These are phyloP conservation scores for Spiromastix sp. DNA, from an alignment of 2,329 filamentous ascomycete genomes.

Conservation along the genomic window DNA sequence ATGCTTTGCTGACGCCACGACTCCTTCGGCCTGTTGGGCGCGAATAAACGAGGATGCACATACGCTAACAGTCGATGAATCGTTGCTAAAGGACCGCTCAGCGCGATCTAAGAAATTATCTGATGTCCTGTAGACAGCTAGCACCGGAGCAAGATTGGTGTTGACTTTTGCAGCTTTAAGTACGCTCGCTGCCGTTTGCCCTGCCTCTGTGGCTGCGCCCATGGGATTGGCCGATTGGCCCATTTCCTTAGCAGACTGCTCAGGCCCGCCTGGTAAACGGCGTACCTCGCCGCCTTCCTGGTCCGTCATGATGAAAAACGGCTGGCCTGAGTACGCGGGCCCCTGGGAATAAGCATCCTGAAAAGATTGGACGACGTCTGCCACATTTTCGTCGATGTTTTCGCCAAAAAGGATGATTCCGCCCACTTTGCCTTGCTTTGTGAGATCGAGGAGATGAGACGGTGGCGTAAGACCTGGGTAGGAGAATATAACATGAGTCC, in stretches of 20 bases:
- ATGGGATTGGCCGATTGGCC: constrained; percentile 13
- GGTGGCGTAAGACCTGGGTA: constrained; percentile 19
- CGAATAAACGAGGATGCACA: constrained; percentile 16
- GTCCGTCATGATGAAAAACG: constrained; percentile 23
- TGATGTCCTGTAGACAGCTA: constrained; percentile 18
- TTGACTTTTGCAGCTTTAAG: constrained; percentile 14
- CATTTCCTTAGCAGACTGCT: constrained; percentile 16
- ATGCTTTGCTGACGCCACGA: constrained; percentile 21
- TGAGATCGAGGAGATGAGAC: constrained; percentile 15
- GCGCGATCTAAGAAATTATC: constrained; percentile 18
- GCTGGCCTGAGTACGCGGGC: constrained; percentile 14
- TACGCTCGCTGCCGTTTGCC: constrained; percentile 14
- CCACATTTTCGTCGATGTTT: constrained; percentile 19
- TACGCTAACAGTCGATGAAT: constrained; percentile 12
- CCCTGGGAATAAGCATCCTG: constrained; percentile 17
- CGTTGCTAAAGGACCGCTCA: constrained; percentile 19
- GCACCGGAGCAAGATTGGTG: constrained; percentile 18
- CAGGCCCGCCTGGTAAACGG: constrained; percentile 19
- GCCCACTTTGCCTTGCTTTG: constrained; percentile 20
- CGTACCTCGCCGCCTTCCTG: constrained; percentile 22
- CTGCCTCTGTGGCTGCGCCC: constrained; percentile 14
- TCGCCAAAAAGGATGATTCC: constrained; percentile 23
- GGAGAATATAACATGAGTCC: constrained; percentile 21
- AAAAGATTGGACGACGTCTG: constrained; percentile 12
- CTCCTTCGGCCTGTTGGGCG: constrained; percentile 13